phyloP scores from a whole-genome alignment of 192 early-diverging fungal genomes.

The Allomyces macrogynus region DNA sequence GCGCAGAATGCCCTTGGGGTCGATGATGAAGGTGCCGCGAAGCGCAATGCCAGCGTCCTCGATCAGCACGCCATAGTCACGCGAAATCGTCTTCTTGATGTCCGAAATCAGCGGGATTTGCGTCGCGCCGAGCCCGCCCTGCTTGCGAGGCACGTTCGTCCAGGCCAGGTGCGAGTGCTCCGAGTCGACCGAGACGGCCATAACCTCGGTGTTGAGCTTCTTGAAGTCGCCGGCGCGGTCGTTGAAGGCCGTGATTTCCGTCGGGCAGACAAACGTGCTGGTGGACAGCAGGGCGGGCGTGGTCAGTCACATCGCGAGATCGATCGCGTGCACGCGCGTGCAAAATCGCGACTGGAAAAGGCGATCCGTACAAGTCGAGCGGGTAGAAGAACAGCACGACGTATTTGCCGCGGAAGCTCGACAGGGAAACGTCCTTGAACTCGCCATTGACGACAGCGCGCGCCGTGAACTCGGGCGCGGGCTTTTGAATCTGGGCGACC shows the following conservation, averaged over 20 bases:
- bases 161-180: slow-evolving; percentile 31
- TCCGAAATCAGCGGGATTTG: slow-evolving; percentile 31
- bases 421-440: slow-evolving; percentile 45
- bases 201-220: slow-evolving; percentile 22
- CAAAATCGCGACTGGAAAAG: background rate
- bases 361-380: slow-evolving; percentile 7
- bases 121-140: slow-evolving; percentile 32
- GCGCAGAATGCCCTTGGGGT: slow-evolving; percentile 37
- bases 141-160: slow-evolving; percentile 26
- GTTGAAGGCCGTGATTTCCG: slow-evolving; percentile 32
- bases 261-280: slow-evolving; percentile 33
- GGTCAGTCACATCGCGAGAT: too few species aligned
- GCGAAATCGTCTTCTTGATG: slow-evolving; percentile 25
- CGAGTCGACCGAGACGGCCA: slow-evolving; percentile 31
- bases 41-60: slow-evolving; percentile 9
- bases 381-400: slow-evolving; percentile 30
- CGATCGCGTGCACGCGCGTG: too few species aligned
- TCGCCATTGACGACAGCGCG: slow-evolving; percentile 43
- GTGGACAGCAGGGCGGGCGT: background rate
- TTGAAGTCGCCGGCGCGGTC: slow-evolving; percentile 35
- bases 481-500: slow-evolving; percentile 23
- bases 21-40: slow-evolving; percentile 34
- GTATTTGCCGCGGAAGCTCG: slow-evolving; percentile 8
- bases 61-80: slow-evolving; percentile 30
- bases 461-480: slow-evolving; percentile 44